A percentile compares a stretch with the other conserved stretches of the same genome.
Conservation (phyloP, 352 stramenopile species). For the Aphanomyces stellatus region DNA sequence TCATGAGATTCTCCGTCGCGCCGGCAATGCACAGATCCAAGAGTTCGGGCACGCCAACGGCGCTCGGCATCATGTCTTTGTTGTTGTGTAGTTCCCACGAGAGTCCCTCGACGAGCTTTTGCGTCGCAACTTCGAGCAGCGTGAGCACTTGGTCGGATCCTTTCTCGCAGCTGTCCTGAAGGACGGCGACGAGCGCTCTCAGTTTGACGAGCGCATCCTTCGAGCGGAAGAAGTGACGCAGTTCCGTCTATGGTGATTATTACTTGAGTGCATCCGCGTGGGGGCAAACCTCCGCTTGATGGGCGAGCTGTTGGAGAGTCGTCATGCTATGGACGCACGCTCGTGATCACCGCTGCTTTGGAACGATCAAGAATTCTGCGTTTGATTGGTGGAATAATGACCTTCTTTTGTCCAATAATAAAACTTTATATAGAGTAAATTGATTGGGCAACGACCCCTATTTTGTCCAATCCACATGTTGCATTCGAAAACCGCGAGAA, state of each 20-base stretch:
- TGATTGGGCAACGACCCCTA: no score
- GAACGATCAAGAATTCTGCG: not conserved
- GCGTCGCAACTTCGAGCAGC: conserved; percentile 66
- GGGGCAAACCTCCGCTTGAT: not conserved
- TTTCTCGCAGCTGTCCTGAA: conserved; percentile 20
- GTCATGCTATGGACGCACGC: not conserved
- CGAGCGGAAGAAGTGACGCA: conserved; percentile 47
- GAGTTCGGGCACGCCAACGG: conserved; percentile 54
- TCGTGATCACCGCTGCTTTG: no score
- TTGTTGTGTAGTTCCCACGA: conserved; percentile 71
- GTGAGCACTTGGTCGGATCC: conserved; percentile 42
- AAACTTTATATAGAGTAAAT: no score
- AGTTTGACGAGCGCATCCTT: conserved; percentile 29
- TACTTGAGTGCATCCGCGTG: not conserved
- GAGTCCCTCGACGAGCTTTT: conserved; percentile 69
- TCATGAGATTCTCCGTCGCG: conserved; percentile 48
- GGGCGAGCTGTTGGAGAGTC: not conserved
- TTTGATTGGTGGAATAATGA: no score
- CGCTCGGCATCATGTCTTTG: conserved; percentile 37
- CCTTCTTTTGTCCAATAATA: no score
- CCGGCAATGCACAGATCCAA: conserved; percentile 77
- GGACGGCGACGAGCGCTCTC: conserved; percentile 22
- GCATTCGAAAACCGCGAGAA: not conserved
- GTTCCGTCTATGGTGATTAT: conserved; percentile 29
- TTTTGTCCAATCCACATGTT: not conserved